These are phyloP conservation scores for Halophytophthora polymorphica DNA, from an alignment of 352 stramenopile genomes.

Conservation along the genomic window DNA sequence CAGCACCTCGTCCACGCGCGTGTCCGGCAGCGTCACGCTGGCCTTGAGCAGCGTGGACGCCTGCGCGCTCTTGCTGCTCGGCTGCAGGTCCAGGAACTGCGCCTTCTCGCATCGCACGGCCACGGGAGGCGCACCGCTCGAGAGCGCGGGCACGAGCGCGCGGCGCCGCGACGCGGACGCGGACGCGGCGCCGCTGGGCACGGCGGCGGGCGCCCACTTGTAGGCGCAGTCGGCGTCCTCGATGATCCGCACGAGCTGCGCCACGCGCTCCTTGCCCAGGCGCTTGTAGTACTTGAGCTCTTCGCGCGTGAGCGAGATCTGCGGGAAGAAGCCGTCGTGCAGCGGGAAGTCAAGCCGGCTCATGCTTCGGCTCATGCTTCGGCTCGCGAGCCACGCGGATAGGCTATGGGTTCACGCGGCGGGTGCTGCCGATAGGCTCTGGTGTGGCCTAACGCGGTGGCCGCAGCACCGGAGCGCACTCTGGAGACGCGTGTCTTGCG, in stretches of 20 bases:
- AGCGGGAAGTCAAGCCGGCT: conserved; percentile 76
- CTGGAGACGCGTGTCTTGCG: no score
- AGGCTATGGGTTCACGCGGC: no score
- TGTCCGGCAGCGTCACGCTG: conserved; percentile 50
- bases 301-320: conserved; percentile 63
- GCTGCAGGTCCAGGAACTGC: conserved; percentile 70
- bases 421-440: no score
- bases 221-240: conserved; percentile 75
- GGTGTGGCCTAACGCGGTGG: no score
- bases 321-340: conserved; percentile 80
- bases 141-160: conserved; percentile 9
- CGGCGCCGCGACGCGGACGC: conserved; percentile 11
- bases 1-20: conserved; percentile 52
- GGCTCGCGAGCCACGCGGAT: no score
- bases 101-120: conserved; percentile 41
- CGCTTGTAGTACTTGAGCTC: conserved; percentile 77
- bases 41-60: conserved; percentile 67
- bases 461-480: no score
- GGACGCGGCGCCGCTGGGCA: conserved; percentile 3
- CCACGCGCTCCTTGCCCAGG: conserved; percentile 68
- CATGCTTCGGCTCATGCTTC: conserved; percentile 5
- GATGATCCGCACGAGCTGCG: conserved; percentile 73
- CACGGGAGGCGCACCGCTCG: conserved; percentile 5
- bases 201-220: conserved; percentile 46
- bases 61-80: conserved; percentile 46